Evolutionary conservation across 352 stramenopile genomes (phyloP).

Genomic region (Aphanomyces stellatus): DNA sequence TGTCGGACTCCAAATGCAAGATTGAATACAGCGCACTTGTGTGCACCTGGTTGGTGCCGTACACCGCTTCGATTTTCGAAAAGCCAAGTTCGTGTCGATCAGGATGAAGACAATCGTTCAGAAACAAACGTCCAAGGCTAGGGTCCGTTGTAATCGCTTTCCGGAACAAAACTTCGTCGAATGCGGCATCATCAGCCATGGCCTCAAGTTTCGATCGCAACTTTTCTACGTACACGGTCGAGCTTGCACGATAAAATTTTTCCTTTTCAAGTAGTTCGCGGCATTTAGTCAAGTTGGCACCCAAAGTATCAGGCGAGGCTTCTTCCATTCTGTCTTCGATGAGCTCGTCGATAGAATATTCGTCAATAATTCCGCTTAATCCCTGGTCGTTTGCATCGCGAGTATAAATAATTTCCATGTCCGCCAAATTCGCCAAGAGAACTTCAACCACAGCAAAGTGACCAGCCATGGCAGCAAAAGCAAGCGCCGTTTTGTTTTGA

Average conservation of each 20-base stretch:
- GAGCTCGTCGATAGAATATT: background rate
- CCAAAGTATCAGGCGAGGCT: too few species aligned
- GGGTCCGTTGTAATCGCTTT: background rate
- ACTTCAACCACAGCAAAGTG: constrained; percentile 12
- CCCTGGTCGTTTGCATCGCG: background rate
- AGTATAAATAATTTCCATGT: constrained; percentile 15
- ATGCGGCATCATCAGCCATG: background rate
- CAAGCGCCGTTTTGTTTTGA: constrained; percentile 11
- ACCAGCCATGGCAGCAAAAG: constrained; percentile 5
- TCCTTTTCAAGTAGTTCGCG: constrained; percentile 15
- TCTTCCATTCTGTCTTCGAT: too few species aligned
- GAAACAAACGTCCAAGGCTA: constrained; percentile 3
- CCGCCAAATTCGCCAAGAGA: constrained; percentile 3
- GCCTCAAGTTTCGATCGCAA: constrained; percentile 9
- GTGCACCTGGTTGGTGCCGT: constrained; percentile 4
- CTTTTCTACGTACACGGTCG: constrained; percentile 17
- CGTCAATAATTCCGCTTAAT: too few species aligned
- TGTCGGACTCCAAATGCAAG: constrained; percentile 8
- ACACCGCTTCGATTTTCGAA: constrained; percentile 12
- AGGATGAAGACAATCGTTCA: constrained; percentile 16
- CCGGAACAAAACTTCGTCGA: constrained; percentile 11
- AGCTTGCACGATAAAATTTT: constrained; percentile 13
- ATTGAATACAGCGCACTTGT: constrained; percentile 12
- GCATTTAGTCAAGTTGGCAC: constrained; percentile 1
- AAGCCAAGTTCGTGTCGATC: constrained; percentile 15